Conservation (phyloP, 208 protist genomes). For the Entamoeba moshkovskii region DNA sequence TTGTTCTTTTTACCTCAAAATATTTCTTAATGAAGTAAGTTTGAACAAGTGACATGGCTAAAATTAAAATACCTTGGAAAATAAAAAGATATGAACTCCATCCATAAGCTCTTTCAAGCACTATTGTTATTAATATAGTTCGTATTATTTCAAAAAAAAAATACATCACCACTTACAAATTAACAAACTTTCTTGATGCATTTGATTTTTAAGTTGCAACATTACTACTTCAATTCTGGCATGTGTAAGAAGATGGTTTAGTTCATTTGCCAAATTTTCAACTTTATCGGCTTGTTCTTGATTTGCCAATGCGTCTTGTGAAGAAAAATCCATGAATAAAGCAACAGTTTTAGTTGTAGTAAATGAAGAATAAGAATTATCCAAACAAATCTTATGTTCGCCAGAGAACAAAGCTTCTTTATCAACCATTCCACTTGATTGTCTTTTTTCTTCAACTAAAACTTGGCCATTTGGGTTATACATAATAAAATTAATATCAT, state of each 20-base stretch:
- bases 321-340: not conserved
- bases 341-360: not conserved
- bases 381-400: not conserved
- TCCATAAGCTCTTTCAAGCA: not conserved
- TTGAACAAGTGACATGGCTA: not conserved
- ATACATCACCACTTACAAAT: not conserved
- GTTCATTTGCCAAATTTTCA: not conserved
- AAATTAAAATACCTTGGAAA: not conserved
- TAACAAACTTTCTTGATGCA: not conserved
- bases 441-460: not conserved
- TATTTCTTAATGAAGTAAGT: constrained; percentile 4
- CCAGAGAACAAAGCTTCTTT: not conserved
- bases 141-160: too few species aligned
- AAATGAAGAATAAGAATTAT: not conserved
- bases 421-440: not conserved
- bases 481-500: not conserved
- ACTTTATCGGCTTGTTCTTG: not conserved
- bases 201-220: not conserved
- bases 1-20: not conserved
- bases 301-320: not conserved
- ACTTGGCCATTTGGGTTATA: not conserved
- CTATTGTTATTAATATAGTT: not conserved
- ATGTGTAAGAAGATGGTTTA: not conserved
- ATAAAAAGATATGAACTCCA: not conserved
- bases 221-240: not conserved